Conservation (phyloP, 1,139 yeast genomes). For the Blastobotrys niveus region DNA sequence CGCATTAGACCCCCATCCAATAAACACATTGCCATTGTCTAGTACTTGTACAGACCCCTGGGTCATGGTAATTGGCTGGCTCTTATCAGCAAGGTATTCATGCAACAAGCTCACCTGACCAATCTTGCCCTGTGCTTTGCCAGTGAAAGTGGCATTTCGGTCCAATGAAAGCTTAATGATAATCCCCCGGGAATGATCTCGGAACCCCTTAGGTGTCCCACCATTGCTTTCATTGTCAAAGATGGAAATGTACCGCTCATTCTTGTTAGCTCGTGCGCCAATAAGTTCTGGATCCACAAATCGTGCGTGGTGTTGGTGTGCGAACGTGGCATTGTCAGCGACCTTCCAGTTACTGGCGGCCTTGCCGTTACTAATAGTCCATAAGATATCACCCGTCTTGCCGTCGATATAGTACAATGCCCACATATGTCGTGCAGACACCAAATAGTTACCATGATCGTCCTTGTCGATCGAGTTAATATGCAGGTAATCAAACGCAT, state of each 20-base stretch:
- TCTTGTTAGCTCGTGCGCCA: slow-evolving; percentile 4
- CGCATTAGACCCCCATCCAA: slow-evolving; percentile 41
- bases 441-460: slow-evolving; percentile 36
- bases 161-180: slow-evolving; percentile 8
- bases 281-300: slow-evolving; percentile 14
- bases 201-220: background rate
- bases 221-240: slow-evolving; percentile 10
- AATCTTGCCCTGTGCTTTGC: background rate
- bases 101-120: slow-evolving; percentile 8
- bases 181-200: slow-evolving; percentile 12
- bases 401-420: slow-evolving; percentile 38
- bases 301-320: slow-evolving; percentile 14
- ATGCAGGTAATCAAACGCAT: slow-evolving; percentile 43
- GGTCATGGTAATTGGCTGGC: slow-evolving; percentile 20
- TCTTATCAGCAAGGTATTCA: slow-evolving; percentile 1
- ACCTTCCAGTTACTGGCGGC: slow-evolving; percentile 5
- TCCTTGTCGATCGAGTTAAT: slow-evolving; percentile 42
- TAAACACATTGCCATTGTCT: slow-evolving; percentile 38
- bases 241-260: slow-evolving; percentile 5
- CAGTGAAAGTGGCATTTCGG: background rate
- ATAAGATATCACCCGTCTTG: slow-evolving; percentile 37
- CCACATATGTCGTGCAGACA: slow-evolving; percentile 39
- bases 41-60: slow-evolving; percentile 40
- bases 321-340: slow-evolving; percentile 8
- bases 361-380: slow-evolving; percentile 22